phyloP scores from a whole-genome alignment of 2,329 filamentous ascomycete species.

The Cylindrodendrum hubeiense region DNA sequence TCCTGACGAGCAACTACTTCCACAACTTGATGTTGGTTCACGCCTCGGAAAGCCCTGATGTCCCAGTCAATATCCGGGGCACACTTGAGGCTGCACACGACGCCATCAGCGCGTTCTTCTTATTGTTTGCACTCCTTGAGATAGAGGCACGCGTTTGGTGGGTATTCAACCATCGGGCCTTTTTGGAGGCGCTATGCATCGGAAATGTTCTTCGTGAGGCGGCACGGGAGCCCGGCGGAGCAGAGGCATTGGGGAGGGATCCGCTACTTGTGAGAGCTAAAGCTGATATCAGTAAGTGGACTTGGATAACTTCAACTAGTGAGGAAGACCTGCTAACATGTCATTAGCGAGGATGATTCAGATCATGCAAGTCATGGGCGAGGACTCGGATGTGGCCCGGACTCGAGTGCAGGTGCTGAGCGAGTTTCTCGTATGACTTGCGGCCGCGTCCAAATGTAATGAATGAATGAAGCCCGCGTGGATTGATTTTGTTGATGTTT shows the following conservation, averaged over 20 bases:
- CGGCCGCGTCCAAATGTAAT: background rate
- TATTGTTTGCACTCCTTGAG: constrained; percentile 77
- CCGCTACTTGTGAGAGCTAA: constrained; percentile 71
- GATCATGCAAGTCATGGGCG: constrained; percentile 71
- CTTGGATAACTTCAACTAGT: background rate
- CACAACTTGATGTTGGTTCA: constrained; percentile 86
- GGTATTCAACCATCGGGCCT: constrained; percentile 86
- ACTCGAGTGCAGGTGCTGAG: constrained; percentile 70
- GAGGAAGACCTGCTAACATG: constrained; percentile 19
- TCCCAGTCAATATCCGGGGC: constrained; percentile 74
- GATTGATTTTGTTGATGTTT: background rate
- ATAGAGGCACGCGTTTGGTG: constrained; percentile 84
- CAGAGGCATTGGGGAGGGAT: constrained; percentile 63
- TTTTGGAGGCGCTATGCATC: constrained; percentile 80
- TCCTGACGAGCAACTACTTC: constrained; percentile 85
- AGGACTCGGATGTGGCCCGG: constrained; percentile 69
- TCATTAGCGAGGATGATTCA: constrained; percentile 70
- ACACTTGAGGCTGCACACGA: constrained; percentile 82
- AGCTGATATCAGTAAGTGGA: constrained; percentile 69
- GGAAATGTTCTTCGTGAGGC: constrained; percentile 69
- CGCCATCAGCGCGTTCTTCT: constrained; percentile 80
- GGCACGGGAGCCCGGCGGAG: constrained; percentile 57
- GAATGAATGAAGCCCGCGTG: background rate
- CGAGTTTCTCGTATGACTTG: constrained; percentile 57
- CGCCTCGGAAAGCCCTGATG: constrained; percentile 74